Evolutionary conservation across 1,139 yeast genomes (phyloP), one percentile per base, ranked within the genome.

Genomic region (Magnusiomyces ingens): DNA sequence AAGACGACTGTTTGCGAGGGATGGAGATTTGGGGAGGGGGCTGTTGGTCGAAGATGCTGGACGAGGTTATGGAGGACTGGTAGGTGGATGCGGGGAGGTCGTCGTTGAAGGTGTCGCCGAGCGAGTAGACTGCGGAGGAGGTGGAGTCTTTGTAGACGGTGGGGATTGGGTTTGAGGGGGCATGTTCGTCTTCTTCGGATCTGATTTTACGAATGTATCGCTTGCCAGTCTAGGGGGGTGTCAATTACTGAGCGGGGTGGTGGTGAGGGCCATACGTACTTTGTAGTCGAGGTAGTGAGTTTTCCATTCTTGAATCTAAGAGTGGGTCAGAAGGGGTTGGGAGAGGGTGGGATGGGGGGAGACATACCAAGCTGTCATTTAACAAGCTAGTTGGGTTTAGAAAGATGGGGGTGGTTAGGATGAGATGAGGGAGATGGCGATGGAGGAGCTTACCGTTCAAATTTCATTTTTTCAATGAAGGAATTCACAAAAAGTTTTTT

Each of bases 251-350:
- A 36, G n/a, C n/a, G n/a, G n/a, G n/a, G n/a, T n/a, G n/a, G 18
- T 36, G 12, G 15, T n/a, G 21, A 11, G 2, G 15, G 4, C 26
- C 26, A 26, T 13, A 40, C 63, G 47, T 26, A 71, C 71, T 64
- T 84, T 84, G 65, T 90, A 90, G 67, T 88, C 83, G 42, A 90
- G 73, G 62, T 90, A 89, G 65, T 85, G 90, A 56, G 80, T 81
- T 61, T 81, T 76, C 96, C 96, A 89, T 67, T 89, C 96, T 1
- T 96, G 95, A 4, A 87, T 87, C 58, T 80, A 26, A 36, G 17
- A 44, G 18, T 48, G 44, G 45, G 47, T 22, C 36, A 44, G 8
- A 45, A 52, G 15, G 48, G 6, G 45, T 45, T 13, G 5, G n/a
- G 21, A 35, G 19, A 48, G 41, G 11, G 53, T 45, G 52, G 38